Percentiles rank a stretch among this genome's conserved stretches.
These are phyloP conservation scores for Bacterosira constricta DNA, from an alignment of 108 stramenopile genomes.

Conservation along the genomic window DNA sequence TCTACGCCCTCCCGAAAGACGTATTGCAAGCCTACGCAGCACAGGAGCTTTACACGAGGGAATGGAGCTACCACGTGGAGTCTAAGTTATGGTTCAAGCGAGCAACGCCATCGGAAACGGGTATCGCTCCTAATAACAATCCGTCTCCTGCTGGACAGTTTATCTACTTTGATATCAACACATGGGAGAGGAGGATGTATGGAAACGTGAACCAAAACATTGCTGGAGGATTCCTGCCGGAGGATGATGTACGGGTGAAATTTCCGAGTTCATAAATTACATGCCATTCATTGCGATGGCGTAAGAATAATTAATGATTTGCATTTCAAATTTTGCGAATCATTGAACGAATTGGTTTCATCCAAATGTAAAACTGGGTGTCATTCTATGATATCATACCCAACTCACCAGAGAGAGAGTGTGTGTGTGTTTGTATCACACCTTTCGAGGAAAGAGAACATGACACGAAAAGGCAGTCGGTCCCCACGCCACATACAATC, in stretches of 20 bases:
- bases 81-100: constrained; percentile 96
- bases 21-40: constrained; percentile 96
- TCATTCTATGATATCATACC: too few species aligned
- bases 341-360: not conserved
- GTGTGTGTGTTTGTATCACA: too few species aligned
- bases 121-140: constrained; percentile 41
- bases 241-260: constrained; percentile 88
- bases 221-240: constrained; percentile 78
- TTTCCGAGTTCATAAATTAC: constrained; percentile 73
- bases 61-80: constrained; percentile 97
- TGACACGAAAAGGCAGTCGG: too few species aligned
- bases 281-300: constrained; percentile 16
- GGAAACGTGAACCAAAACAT: constrained; percentile 87
- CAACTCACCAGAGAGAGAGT: too few species aligned
- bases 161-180: constrained; percentile 90
- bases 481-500: too few species aligned
- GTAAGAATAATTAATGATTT: constrained; percentile 27
- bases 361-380: too few species aligned
- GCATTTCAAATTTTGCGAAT: constrained; percentile 23
- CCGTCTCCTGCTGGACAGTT: constrained; percentile 67
- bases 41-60: constrained; percentile 96
- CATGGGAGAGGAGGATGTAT: constrained; percentile 88
- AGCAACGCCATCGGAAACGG: constrained; percentile 73
- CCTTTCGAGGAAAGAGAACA: too few species aligned
- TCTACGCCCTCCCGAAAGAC: constrained; percentile 97